A percentile compares a stretch with the other conserved stretches of the same genome.
Evolutionary conservation across 164 flowering plant genomes (phyloP).

Genomic region (Paratinospora sagittata): DNA sequence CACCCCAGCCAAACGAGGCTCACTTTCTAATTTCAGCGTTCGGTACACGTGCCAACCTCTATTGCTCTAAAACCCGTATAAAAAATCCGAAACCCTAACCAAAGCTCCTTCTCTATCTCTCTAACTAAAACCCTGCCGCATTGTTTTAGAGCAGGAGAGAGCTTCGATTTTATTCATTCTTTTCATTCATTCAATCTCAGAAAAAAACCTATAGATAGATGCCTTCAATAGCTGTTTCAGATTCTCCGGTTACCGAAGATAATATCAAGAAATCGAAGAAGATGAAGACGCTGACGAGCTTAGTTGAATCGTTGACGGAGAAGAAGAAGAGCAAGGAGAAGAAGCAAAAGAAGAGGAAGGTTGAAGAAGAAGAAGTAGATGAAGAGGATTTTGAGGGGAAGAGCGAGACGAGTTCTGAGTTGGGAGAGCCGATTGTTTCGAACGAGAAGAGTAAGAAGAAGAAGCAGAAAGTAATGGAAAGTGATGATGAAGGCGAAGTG

Average conservation of each 20-base stretch:
- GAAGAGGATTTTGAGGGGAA: not conserved
- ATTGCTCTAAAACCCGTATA: not conserved
- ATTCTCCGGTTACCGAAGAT: conserved; percentile 10
- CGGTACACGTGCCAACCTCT: not conserved
- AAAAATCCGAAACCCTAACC: not conserved
- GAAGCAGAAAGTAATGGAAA: conserved; percentile 31
- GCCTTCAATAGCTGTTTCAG: conserved; percentile 24
- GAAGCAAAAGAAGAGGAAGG: conserved; percentile 14
- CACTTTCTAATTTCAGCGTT: not conserved
- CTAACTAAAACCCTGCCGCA: not conserved
- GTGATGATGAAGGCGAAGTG: conserved; percentile 22
- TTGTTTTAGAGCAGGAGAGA: not conserved
- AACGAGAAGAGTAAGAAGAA: conserved; percentile 14
- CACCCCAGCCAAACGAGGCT: no score
- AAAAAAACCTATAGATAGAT: no score
- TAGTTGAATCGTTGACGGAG: conserved; percentile 10
- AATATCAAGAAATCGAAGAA: conserved; percentile 14
- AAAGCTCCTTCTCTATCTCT: not conserved
- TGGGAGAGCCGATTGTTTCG: conserved; percentile 7
- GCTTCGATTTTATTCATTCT: not conserved
- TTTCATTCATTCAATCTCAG: no score
- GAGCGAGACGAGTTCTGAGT: conserved; percentile 19
- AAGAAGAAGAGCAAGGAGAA: conserved; percentile 21
- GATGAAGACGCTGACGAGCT: conserved; percentile 3
- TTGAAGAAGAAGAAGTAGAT: not conserved